A percentile compares a stretch with the other conserved stretches of the same genome.
Conservation (phyloP, 2,329 filamentous ascomycete genomes). For the Aureobasidium sp. region DNA sequence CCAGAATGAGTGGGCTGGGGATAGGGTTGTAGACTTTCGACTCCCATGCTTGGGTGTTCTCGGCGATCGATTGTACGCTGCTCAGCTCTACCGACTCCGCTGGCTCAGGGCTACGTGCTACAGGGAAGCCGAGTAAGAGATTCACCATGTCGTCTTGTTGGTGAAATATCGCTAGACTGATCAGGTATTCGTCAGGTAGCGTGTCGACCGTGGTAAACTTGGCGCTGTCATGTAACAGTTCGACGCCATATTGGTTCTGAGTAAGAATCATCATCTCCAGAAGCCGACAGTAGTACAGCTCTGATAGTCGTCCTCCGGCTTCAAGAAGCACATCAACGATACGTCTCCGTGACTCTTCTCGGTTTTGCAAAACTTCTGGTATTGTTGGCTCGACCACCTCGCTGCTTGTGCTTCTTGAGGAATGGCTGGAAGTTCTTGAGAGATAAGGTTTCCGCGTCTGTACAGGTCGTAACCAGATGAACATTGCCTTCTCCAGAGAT, state of each 20-base stretch:
- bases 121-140: background rate
- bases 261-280: constrained; percentile 11
- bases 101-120: background rate
- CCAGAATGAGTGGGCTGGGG: constrained; percentile 7
- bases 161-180: constrained; percentile 8
- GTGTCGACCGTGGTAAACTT: background rate
- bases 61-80: background rate
- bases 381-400: background rate
- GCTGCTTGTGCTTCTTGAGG: background rate
- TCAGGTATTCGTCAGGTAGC: background rate
- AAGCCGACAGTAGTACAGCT: constrained; percentile 9
- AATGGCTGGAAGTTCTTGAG: background rate
- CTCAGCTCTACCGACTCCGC: background rate
- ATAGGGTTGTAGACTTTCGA: constrained; percentile 4
- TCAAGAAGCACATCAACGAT: constrained; percentile 4
- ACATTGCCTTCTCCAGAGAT: constrained; percentile 4
- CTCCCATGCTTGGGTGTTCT: background rate
- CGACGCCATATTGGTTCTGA: background rate
- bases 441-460: background rate
- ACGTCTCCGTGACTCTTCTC: background rate
- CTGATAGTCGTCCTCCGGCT: constrained; percentile 4
- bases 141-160: constrained; percentile 7
- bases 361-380: background rate
- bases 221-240: background rate
- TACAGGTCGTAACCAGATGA: constrained; percentile 1